A percentile compares a stretch with the other conserved stretches of the same genome.
Conservation (phyloP, 306 rosid genomes). For the Spatholobus suberectus region DNA sequence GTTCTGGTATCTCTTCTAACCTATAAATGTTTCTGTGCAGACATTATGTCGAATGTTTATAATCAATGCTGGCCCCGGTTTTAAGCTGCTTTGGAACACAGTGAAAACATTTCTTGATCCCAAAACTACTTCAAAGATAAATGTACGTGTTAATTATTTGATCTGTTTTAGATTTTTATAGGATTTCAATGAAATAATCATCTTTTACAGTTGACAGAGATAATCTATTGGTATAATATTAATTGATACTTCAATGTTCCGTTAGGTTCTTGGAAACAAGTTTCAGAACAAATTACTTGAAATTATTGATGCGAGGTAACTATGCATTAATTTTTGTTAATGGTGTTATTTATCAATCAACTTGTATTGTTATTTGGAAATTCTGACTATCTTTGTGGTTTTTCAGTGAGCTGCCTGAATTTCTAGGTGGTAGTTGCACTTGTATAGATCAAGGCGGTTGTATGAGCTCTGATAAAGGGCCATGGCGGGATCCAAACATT, state of each 20-base stretch:
- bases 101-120: slow-evolving; percentile 89
- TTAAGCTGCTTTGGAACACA: slow-evolving; percentile 89
- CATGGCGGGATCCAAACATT: slow-evolving; percentile 86
- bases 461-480: slow-evolving; percentile 90
- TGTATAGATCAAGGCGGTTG: slow-evolving; percentile 84
- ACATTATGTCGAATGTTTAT: slow-evolving; percentile 84
- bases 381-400: slow-evolving; percentile 38
- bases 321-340: slow-evolving; percentile 17
- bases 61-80: slow-evolving; percentile 94
- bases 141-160: slow-evolving; percentile 63
- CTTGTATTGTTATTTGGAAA: slow-evolving; percentile 20
- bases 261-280: slow-evolving; percentile 86
- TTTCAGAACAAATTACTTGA: slow-evolving; percentile 82
- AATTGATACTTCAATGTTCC: slow-evolving; percentile 43
- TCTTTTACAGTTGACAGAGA: background rate
- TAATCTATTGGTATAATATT: slow-evolving; percentile 3
- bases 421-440: slow-evolving; percentile 85
- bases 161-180: slow-evolving; percentile 13
- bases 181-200: slow-evolving; percentile 29
- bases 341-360: slow-evolving; percentile 21
- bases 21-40: slow-evolving; percentile 55
- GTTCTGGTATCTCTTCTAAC: slow-evolving; percentile 36
- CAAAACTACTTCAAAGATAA: slow-evolving; percentile 84
- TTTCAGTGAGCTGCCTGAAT: slow-evolving; percentile 87
- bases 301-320: slow-evolving; percentile 79